Evolutionary conservation across 257 asterid genomes (phyloP).

Genomic region (Cordia subcordata): DNA sequence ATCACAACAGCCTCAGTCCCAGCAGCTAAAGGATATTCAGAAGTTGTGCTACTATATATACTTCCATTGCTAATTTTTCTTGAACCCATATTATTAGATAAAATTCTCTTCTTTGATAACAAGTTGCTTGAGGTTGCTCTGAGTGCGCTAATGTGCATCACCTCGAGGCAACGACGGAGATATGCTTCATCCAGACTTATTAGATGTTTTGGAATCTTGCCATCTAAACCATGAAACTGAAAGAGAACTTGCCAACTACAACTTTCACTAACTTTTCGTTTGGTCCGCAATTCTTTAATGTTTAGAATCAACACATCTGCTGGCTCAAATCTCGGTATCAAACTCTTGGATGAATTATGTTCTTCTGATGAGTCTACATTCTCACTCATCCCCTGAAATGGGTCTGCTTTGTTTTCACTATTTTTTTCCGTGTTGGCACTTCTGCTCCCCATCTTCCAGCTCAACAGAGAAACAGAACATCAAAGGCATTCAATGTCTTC

Average conservation of each 20-base stretch:
- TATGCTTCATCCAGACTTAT: slow-evolving; percentile 67
- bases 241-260: slow-evolving; percentile 37
- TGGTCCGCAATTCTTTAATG: slow-evolving; percentile 1
- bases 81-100: slow-evolving; percentile 27
- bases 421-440: slow-evolving; percentile 29
- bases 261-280: slow-evolving; percentile 25
- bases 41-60: slow-evolving; percentile 25
- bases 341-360: slow-evolving; percentile 20
- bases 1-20: slow-evolving; percentile 14
- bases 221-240: slow-evolving; percentile 30
- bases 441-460: slow-evolving; percentile 39
- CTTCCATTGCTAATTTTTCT: slow-evolving; percentile 22
- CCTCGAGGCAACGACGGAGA: slow-evolving; percentile 59
- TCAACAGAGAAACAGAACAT: slow-evolving; percentile 27
- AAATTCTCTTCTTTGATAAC: slow-evolving; percentile 31
- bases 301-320: slow-evolving; percentile 27
- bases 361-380: slow-evolving; percentile 27
- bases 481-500: slow-evolving; percentile 9
- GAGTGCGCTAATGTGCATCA: slow-evolving; percentile 45
- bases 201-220: slow-evolving; percentile 52
- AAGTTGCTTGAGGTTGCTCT: slow-evolving; percentile 39
- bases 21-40: slow-evolving; percentile 28
- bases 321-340: slow-evolving; percentile 20
- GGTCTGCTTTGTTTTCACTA: slow-evolving; percentile 25
- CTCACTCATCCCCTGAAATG: slow-evolving; percentile 24